A percentile compares a stretch with the other conserved stretches of the same genome.
Evolutionary conservation across 2,329 filamentous ascomycete genomes (phyloP).

Genomic region (Thielaviopsis euricoi): DNA sequence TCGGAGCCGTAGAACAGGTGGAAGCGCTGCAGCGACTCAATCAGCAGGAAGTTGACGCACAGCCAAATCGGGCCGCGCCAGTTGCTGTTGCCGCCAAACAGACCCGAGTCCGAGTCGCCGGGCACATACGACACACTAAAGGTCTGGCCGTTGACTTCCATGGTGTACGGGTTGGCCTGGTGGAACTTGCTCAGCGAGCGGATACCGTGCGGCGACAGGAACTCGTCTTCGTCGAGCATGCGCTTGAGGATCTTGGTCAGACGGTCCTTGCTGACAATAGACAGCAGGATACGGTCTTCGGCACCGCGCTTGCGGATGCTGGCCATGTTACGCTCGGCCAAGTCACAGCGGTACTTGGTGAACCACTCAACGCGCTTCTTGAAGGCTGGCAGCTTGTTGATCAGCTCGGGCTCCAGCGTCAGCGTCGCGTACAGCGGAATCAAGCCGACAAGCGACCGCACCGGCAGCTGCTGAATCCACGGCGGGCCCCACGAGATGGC

Average conservation of each 20-base stretch:
- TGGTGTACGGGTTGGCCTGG: conserved; percentile 76
- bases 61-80: conserved; percentile 95
- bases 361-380: conserved; percentile 93
- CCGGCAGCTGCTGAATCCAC: conserved; percentile 81
- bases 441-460: conserved; percentile 79
- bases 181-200: conserved; percentile 85
- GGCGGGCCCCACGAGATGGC: conserved; percentile 92
- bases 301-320: conserved; percentile 84
- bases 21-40: conserved; percentile 88
- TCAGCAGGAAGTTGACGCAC: conserved; percentile 85
- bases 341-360: conserved; percentile 67
- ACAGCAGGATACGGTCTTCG: conserved; percentile 70
- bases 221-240: conserved; percentile 91
- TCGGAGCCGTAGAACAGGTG: conserved; percentile 88
- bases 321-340: conserved; percentile 86
- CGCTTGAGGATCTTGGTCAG: conserved; percentile 73
- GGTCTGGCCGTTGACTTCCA: conserved; percentile 85
- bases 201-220: conserved; percentile 78
- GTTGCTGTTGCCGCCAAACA: conserved; percentile 96
- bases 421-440: conserved; percentile 87
- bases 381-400: conserved; percentile 82
- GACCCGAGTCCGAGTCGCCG: conserved; percentile 87
- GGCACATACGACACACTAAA: conserved; percentile 83
- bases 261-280: conserved; percentile 86
- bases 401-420: conserved; percentile 82